These are phyloP conservation scores for Microcos paniculata DNA, from an alignment of 345 rosid genomes.

Conservation along the genomic window DNA sequence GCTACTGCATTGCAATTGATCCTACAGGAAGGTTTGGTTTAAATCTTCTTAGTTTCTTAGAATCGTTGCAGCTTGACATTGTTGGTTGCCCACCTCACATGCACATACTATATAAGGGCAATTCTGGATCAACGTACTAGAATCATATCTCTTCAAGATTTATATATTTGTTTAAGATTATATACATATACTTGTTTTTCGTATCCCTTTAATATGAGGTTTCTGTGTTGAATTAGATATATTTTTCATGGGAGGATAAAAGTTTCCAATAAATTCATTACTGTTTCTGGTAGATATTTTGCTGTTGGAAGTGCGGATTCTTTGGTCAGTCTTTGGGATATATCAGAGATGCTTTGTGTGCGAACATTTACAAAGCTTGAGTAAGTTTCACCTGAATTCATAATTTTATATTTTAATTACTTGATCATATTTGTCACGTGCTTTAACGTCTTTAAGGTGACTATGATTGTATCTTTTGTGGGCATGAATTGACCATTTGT, in stretches of 20 bases:
- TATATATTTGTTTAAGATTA: no score
- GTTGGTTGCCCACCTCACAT: neutral
- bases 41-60: slow-evolving; percentile 5
- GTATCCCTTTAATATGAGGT: no score
- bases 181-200: no score
- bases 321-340: slow-evolving; percentile 97
- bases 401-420: neutral
- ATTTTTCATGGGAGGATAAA: neutral
- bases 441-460: neutral
- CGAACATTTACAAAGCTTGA: slow-evolving; percentile 17
- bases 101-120: neutral
- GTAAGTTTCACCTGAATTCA: neutral
- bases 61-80: neutral
- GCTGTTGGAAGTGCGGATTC: slow-evolving; percentile 99
- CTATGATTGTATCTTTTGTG: neutral
- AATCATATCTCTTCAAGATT: neutral
- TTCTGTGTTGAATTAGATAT: no score
- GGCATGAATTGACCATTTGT: neutral
- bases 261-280: neutral
- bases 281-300: slow-evolving; percentile 58
- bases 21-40: slow-evolving; percentile 78
- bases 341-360: slow-evolving; percentile 82
- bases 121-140: neutral
- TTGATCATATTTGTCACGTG: neutral
- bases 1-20: slow-evolving; percentile 96